These are phyloP conservation scores for Camelina neglecta DNA, from an alignment of 345 rosid species.

Conservation along the genomic window DNA sequence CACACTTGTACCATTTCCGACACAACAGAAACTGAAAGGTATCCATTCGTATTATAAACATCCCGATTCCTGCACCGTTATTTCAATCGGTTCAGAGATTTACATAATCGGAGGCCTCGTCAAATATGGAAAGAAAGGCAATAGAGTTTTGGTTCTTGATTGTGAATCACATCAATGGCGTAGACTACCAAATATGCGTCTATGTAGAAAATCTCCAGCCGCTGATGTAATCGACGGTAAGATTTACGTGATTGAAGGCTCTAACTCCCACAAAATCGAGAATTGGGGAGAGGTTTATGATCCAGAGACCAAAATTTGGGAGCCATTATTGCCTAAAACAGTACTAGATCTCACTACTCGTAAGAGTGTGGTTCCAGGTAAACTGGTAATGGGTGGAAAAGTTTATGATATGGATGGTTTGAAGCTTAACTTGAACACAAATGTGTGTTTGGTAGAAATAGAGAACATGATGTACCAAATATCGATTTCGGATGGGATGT, in stretches of 20 bases:
- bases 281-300: constrained; percentile 79
- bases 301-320: constrained; percentile 50
- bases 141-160: constrained; percentile 23
- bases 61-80: too few species aligned
- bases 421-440: neutral
- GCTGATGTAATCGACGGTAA: constrained; percentile 54
- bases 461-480: too few species aligned
- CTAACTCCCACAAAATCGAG: constrained; percentile 32
- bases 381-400: neutral
- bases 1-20: too few species aligned
- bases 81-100: too few species aligned
- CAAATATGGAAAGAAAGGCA: too few species aligned
- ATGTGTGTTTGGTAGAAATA: neutral
- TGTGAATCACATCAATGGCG: constrained; percentile 61
- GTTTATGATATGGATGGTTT: neutral
- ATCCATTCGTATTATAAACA: too few species aligned
- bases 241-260: constrained; percentile 71
- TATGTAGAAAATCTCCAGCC: constrained; percentile 50
- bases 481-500: too few species aligned
- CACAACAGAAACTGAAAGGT: too few species aligned
- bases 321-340: neutral
- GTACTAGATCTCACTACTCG: neutral
- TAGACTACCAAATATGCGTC: constrained; percentile 52
- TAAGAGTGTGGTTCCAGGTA: neutral
- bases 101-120: too few species aligned